Base-by-base conservation (phyloP, 495 filamentous ascomycete genomes). In the Amorphotheca resinae region DNA sequence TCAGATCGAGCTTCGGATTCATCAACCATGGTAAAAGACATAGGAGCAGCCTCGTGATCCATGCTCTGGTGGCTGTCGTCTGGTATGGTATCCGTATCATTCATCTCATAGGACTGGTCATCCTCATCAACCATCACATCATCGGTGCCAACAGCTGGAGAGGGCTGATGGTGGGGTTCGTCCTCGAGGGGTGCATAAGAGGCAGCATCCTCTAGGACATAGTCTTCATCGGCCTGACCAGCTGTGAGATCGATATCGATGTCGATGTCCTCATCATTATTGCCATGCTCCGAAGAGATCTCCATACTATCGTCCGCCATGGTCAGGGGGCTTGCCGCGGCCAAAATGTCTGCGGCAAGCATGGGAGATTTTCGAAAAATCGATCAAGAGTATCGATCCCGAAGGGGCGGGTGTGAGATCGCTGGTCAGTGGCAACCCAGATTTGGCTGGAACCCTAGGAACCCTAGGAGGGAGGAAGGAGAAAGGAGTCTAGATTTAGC, bases 161-260 rank as follows among this genome's bases (percentile, higher is more conserved):
- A 62, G 55, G 40, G 45, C 15, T 54, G 38, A 25, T 20, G 22
- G 1, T 42, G 37, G 15, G 28, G 21, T 6, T 48, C 28, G 16
- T 47, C 37, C n/a, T 38, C 50, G 26, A 46, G 22, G 41, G 57
- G 55, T 7, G 31, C 22, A 28, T 60, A 48, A 1, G 57, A 46
- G 9, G 34, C 40, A 15, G 54, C 58, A 42, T 68, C 70, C 44
- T 70, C 75, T n/a, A 75, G 61, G 52, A 77, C 76, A 54, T 75
- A 70, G 48, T 85, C 79, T 47, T 74, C 74, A 45, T 83, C 77
- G 31, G 72, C 64, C 1, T 45, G 42, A 7, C 35, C 42, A 41
- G 70, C 64, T 55, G 73, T 71, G 14, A 81, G 62, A 54, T 87
- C 81, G 49, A 86, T 65, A 49, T 86, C 80, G 50, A 86, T 81